A percentile compares a stretch with the other conserved stretches of the same genome.
Conservation (phyloP, 164 flowering plant genomes). For the Echeveria elegans region DNA sequence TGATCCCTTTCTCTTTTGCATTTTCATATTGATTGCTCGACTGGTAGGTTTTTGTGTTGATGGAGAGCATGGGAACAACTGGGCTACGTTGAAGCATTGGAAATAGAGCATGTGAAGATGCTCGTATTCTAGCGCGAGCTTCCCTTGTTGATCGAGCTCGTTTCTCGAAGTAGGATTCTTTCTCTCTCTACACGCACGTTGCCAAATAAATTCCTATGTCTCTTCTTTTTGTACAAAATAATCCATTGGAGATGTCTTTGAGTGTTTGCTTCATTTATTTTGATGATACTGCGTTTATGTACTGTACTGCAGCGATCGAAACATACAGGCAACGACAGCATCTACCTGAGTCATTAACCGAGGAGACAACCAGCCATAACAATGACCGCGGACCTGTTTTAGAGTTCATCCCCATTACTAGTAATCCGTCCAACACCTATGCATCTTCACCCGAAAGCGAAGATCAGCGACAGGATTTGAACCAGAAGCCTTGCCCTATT, state of each 20-base stretch:
- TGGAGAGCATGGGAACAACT: neutral
- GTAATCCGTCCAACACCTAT: neutral
- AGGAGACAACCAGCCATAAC: neutral
- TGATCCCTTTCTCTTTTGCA: neutral
- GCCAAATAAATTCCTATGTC: no score
- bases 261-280: neutral
- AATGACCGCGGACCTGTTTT: neutral
- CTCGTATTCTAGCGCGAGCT: constrained; percentile 1
- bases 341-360: neutral
- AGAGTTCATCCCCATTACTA: neutral
- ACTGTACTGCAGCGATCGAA: neutral
- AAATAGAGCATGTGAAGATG: neutral
- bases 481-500: neutral
- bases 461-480: neutral
- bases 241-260: no score
- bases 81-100: neutral
- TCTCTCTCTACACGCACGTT: neutral
- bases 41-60: neutral
- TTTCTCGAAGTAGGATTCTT: neutral
- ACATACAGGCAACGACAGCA: neutral
- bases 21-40: neutral
- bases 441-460: neutral
- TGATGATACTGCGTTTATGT: neutral
- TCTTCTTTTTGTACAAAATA: neutral
- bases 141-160: constrained; percentile 3